These are phyloP conservation scores for Colletotrichum sp. DNA, from an alignment of 2,329 filamentous ascomycete genomes.

Conservation along the genomic window DNA sequence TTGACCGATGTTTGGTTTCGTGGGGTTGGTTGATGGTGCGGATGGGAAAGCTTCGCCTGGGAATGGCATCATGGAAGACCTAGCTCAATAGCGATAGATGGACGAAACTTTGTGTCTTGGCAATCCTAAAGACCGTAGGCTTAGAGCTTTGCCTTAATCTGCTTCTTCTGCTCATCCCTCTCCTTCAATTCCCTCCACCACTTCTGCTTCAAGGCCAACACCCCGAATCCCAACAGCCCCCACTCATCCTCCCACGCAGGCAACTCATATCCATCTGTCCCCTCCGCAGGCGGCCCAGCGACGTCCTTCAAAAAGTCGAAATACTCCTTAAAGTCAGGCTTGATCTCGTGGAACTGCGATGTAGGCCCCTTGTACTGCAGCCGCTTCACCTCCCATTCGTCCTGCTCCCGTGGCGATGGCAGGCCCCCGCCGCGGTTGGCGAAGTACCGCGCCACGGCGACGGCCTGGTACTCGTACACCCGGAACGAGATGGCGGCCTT, in stretches of 20 bases:
- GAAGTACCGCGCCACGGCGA: conserved; percentile 39
- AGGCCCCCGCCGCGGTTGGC: conserved; percentile 32
- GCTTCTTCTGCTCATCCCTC: conserved; percentile 24
- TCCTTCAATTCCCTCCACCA: conserved; percentile 31
- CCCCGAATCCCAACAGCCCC: conserved; percentile 34
- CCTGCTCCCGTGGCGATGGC: conserved; percentile 31
- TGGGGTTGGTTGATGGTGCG: neutral
- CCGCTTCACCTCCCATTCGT: conserved; percentile 35
- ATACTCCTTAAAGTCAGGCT: conserved; percentile 40
- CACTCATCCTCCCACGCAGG: conserved; percentile 47
- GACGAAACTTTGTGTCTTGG: neutral
- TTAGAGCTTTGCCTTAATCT: neutral
- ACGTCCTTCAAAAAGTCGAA: conserved; percentile 43
- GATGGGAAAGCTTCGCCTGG: neutral
- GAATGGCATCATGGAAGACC: neutral
- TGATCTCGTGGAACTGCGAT: conserved; percentile 33
- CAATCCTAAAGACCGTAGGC: accelerated
- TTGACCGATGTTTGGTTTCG: neutral
- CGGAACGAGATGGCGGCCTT: conserved; percentile 40
- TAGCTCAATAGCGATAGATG: neutral
- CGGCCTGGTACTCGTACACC: conserved; percentile 42
- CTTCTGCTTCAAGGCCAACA: conserved; percentile 32
- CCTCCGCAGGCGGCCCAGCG: conserved; percentile 43
- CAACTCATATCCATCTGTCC: conserved; percentile 39
- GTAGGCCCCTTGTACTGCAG: conserved; percentile 33